phyloP scores from a whole-genome alignment of 2,329 filamentous ascomycete genomes.

The Fusarium torulosum region DNA sequence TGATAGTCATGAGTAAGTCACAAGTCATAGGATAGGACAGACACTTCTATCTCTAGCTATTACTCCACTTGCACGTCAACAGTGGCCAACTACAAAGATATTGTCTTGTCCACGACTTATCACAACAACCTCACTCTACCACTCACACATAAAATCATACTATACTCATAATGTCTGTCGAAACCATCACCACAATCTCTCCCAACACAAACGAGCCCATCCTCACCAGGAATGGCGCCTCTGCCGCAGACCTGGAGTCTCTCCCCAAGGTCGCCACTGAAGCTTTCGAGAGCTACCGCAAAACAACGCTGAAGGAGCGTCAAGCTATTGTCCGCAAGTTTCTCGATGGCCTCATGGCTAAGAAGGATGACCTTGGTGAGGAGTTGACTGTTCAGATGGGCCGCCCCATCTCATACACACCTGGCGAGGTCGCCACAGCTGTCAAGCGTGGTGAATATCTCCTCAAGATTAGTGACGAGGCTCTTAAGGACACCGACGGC shows the following conservation, averaged over 20 bases:
- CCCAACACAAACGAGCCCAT: slow-evolving; percentile 89
- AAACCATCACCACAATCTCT: slow-evolving; percentile 83
- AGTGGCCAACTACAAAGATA: slow-evolving; percentile 36
- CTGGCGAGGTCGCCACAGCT: slow-evolving; percentile 86
- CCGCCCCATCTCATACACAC: slow-evolving; percentile 87
- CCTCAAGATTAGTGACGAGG: slow-evolving; percentile 83
- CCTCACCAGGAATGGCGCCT: slow-evolving; percentile 81
- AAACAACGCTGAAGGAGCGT: slow-evolving; percentile 79
- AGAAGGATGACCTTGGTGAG: slow-evolving; percentile 82
- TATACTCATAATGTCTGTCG: slow-evolving; percentile 67
- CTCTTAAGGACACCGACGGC: slow-evolving; percentile 82
- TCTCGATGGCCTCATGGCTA: slow-evolving; percentile 75
- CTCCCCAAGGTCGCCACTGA: slow-evolving; percentile 79
- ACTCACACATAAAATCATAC: slow-evolving; percentile 10
- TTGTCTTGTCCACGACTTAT: slow-evolving; percentile 10
- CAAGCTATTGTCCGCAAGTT: slow-evolving; percentile 86
- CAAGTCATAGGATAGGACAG: slow-evolving; percentile 10
- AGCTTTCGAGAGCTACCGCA: slow-evolving; percentile 82
- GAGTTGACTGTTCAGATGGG: slow-evolving; percentile 97
- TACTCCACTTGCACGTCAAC: slow-evolving; percentile 44
- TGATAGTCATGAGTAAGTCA: background rate
- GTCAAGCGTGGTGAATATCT: slow-evolving; percentile 88
- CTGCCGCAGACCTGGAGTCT: slow-evolving; percentile 74
- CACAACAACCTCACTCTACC: slow-evolving; percentile 11
- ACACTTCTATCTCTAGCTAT: slow-evolving; percentile 14